phyloP scores from a whole-genome alignment of 2,329 filamentous ascomycete genomes.

The Cordyceps tenuipes region DNA sequence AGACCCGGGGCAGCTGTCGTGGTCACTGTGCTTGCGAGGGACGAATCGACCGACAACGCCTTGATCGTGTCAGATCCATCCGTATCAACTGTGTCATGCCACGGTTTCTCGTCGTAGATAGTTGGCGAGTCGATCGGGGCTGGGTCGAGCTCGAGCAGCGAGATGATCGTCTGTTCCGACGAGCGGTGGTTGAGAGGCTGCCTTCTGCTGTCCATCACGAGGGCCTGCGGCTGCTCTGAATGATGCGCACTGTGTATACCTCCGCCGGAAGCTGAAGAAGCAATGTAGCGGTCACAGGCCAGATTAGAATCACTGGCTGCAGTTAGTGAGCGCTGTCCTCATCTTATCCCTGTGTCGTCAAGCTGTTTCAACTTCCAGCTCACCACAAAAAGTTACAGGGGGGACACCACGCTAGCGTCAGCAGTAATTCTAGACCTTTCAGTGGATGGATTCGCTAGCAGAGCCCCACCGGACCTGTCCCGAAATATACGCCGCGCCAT shows the following conservation, averaged over 20 bases:
- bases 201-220: background rate
- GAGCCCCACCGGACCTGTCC: background rate
- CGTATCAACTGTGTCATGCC: conserved; percentile 29
- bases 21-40: conserved; percentile 31
- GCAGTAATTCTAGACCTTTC: background rate
- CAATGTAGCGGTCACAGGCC: no score
- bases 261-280: background rate
- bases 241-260: background rate
- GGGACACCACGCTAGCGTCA: conserved; percentile 1
- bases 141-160: conserved; percentile 72
- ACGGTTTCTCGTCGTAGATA: conserved; percentile 40
- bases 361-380: background rate
- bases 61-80: conserved; percentile 14
- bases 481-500: background rate
- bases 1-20: conserved; percentile 44
- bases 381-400: conserved; percentile 1
- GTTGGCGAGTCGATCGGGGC: conserved; percentile 59
- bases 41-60: conserved; percentile 19
- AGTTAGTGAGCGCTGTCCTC: background rate
- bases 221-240: background rate
- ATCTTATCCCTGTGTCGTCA: background rate
- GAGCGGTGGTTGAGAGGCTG: conserved; percentile 29
- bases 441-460: background rate
- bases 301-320: background rate
- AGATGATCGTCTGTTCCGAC: conserved; percentile 49